A percentile compares a stretch with the other conserved stretches of the same genome.
Conservation (phyloP, 768 basidiomycete species). For the Boletus tomentosulus region DNA sequence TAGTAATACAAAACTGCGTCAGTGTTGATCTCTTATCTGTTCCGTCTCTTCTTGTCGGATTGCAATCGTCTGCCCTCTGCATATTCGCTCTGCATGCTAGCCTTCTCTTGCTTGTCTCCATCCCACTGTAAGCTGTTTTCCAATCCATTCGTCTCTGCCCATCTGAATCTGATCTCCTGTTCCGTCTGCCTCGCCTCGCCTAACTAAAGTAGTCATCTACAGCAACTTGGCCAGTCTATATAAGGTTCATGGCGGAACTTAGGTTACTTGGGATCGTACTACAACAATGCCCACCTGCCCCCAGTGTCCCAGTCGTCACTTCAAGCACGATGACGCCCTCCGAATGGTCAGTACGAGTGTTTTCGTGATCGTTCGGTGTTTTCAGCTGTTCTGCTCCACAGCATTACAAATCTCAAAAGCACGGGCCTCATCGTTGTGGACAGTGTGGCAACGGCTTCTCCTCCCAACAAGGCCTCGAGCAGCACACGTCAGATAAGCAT, state of each 20-base stretch:
- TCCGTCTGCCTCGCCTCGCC: neutral
- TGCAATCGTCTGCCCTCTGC: too few relatives aligned
- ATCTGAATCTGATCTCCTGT: too few relatives aligned
- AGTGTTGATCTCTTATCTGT: neutral
- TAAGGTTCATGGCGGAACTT: too few relatives aligned
- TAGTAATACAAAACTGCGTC: too few relatives aligned
- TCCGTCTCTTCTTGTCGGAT: too few relatives aligned
- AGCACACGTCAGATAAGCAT: constrained; percentile 14
- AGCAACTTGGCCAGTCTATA: too few relatives aligned
- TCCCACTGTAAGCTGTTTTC: too few relatives aligned
- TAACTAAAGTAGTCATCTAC: too few relatives aligned
- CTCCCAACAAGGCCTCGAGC: constrained; percentile 12
- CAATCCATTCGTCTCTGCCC: too few relatives aligned
- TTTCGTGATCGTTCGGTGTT: neutral
- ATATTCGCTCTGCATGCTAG: too few relatives aligned
- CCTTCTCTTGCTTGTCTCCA: too few relatives aligned
- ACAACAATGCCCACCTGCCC: constrained; percentile 16
- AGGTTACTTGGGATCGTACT: too few relatives aligned
- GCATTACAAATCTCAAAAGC: constrained; percentile 14
- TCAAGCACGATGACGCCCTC: constrained; percentile 7
- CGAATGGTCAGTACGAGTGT: constrained; percentile 12
- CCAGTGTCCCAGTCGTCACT: constrained; percentile 17
- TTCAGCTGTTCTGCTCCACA: neutral
- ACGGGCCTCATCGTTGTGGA: constrained; percentile 3
- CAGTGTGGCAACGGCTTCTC: neutral